Conservation (phyloP, 306 rosid genomes). For the Corylus avellana region DNA sequence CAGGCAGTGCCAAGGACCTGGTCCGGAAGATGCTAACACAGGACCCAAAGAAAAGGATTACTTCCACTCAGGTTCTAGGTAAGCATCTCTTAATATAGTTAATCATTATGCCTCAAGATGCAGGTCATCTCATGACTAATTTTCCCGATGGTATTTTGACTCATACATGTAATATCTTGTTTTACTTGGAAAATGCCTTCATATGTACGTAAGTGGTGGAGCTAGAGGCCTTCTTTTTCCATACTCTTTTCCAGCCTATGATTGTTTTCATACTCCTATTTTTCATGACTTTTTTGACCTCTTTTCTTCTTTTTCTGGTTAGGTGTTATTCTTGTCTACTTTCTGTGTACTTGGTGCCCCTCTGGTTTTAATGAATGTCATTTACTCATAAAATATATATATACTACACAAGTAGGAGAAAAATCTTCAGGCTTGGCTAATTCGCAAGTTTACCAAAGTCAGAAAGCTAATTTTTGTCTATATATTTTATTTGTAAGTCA, state of each 20-base stretch:
- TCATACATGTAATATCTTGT: neutral
- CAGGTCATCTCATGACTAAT: neutral
- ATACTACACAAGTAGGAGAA: too few relatives aligned
- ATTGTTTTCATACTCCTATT: too few relatives aligned
- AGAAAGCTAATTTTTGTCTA: neutral
- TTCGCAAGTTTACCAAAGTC: neutral
- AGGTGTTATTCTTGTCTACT: too few relatives aligned
- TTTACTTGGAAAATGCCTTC: neutral
- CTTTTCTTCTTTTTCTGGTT: too few relatives aligned
- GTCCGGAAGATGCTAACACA: slow-evolving; percentile 69
- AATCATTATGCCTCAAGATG: neutral
- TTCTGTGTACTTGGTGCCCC: too few relatives aligned
- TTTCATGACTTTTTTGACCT: too few relatives aligned
- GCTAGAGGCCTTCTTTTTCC: too few relatives aligned
- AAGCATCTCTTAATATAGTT: slow-evolving; percentile 12
- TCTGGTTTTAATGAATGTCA: too few relatives aligned
- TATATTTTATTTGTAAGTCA: neutral
- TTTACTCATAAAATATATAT: too few relatives aligned
- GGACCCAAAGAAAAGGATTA: slow-evolving; percentile 81
- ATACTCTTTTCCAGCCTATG: too few relatives aligned
- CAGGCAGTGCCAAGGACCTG: slow-evolving; percentile 85
- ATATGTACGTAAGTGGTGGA: neutral
- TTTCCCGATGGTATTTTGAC: neutral
- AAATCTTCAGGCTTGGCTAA: neutral
- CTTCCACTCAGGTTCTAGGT: slow-evolving; percentile 82